phyloP scores from a whole-genome alignment of 495 filamentous ascomycete genomes.

The Aspergillus homomorphus region DNA sequence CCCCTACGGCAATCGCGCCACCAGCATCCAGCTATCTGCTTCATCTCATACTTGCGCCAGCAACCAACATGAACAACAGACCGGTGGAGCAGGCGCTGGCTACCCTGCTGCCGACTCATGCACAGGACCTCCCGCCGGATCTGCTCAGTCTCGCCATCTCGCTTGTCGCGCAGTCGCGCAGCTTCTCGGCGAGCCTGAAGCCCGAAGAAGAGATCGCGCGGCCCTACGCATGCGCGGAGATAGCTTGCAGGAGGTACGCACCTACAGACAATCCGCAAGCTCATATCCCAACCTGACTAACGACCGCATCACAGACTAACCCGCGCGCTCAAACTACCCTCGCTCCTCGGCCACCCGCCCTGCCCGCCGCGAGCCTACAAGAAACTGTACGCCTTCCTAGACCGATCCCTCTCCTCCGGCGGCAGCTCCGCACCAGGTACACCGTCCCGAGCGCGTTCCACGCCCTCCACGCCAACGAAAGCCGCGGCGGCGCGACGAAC shows the following conservation, averaged over 20 bases:
- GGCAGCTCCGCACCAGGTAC: conserved; percentile 30
- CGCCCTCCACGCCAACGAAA: conserved; percentile 35
- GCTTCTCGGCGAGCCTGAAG: conserved; percentile 73
- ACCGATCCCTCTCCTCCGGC: conserved; percentile 58
- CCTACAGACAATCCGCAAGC: not conserved
- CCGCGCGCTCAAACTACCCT: conserved; percentile 77
- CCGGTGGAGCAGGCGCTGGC: conserved; percentile 73
- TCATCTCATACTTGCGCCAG: no score
- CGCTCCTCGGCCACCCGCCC: conserved; percentile 75
- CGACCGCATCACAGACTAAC: conserved; percentile 61
- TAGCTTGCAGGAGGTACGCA: conserved; percentile 78
- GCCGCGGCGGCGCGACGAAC: no score
- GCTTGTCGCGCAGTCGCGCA: conserved; percentile 82
- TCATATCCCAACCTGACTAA: no score
- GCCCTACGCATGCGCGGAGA: conserved; percentile 83
- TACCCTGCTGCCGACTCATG: conserved; percentile 75
- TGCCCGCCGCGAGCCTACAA: conserved; percentile 80
- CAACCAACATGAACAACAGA: conserved; percentile 52
- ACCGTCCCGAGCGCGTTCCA: conserved; percentile 27
- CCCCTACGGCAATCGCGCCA: no score
- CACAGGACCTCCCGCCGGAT: conserved; percentile 64
- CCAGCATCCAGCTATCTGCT: not conserved
- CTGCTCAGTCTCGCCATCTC: conserved; percentile 75
- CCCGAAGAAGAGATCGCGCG: conserved; percentile 86
- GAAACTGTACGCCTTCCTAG: conserved; percentile 76